These are phyloP conservation scores for Aspergillus fijiensis DNA, from an alignment of 2,329 filamentous ascomycete species.

Conservation along the genomic window DNA sequence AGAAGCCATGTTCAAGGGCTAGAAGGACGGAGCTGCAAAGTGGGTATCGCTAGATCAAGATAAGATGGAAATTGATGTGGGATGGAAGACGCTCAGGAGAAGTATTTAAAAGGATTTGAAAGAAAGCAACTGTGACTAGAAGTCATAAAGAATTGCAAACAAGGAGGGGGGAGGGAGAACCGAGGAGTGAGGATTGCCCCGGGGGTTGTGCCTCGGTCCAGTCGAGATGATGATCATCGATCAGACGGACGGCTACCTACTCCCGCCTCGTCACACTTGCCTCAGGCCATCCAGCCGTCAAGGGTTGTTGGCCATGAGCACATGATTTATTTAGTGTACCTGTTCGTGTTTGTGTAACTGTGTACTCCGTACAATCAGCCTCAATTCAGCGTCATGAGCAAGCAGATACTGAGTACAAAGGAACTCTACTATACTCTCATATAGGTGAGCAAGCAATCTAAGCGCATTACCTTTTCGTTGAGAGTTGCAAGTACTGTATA, in stretches of 20 bases:
- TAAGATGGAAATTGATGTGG: slow-evolving; percentile 1
- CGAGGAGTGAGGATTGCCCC: slow-evolving; percentile 11
- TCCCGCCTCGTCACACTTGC: neutral
- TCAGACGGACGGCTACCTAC: neutral
- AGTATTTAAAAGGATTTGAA: slow-evolving; percentile 1
- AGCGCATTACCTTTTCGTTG: too few species aligned
- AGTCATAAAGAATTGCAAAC: slow-evolving; percentile 10
- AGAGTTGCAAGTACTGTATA: too few species aligned
- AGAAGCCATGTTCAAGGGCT: slow-evolving; percentile 63
- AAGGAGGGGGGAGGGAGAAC: slow-evolving; percentile 9
- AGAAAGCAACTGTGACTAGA: slow-evolving; percentile 1
- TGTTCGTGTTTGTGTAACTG: neutral
- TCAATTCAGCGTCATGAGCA: neutral
- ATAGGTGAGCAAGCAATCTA: too few species aligned
- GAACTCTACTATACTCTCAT: too few species aligned
- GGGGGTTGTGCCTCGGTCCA: slow-evolving; percentile 17
- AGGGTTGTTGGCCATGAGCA: too few species aligned
- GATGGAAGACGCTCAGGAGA: slow-evolving; percentile 1
- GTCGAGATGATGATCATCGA: neutral
- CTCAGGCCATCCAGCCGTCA: too few species aligned
- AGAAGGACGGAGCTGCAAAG: neutral
- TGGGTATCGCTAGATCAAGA: slow-evolving; percentile 11
- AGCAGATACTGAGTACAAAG: too few species aligned
- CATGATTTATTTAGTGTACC: too few species aligned
- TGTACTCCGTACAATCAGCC: neutral